Evolutionary conservation across 306 rosid genomes (phyloP), one percentile per base, ranked within the genome.

Genomic region (Oemleria cerasiformis): DNA sequence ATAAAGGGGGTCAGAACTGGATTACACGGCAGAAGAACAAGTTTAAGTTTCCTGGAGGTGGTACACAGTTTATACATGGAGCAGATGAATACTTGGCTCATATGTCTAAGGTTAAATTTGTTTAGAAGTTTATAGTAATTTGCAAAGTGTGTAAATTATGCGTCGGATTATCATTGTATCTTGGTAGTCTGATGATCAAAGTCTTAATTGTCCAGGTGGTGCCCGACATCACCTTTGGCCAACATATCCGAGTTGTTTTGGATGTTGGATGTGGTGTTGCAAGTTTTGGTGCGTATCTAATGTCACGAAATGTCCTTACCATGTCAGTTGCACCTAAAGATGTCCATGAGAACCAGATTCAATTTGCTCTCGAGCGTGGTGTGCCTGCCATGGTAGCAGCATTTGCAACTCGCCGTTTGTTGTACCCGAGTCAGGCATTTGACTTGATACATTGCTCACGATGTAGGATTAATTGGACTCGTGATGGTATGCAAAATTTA

Each of bases 1-100:
- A 91, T 70, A 93, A 93, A 83, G 98, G 98, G 6, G 98, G 98
- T 51, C 98, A 93, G 75, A 93, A 93, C 77, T 93, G 98, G 98
- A 89, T 93, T 79, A 72, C 76, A 13, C 79, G 85, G 60, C 75
- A 75, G 73, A 89, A 84, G 73, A 81, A 84, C 69, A 93, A 88
- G 85, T 91, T 93, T 68, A 87, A 78, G 70, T 93, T 93, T 84
- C 98, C 98, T 17, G 98, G 98, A 67, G 98, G 98, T 50, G 98
- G 98, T 50, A 93, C 98, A 5, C 98, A 93, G 45, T 93, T 93
- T 80, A 93, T 93, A 67, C 98, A 93, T 13, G 98, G 98, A 70
- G 98, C 98, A 50, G 36, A 84, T 80, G 92, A 87, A 67, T 93
- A 93, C 88, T 84, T 93, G 88, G 90, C 86, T 73, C 94, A 91